Conservation (phyloP, 495 filamentous ascomycete genomes). For the Xylaria telfairii region DNA sequence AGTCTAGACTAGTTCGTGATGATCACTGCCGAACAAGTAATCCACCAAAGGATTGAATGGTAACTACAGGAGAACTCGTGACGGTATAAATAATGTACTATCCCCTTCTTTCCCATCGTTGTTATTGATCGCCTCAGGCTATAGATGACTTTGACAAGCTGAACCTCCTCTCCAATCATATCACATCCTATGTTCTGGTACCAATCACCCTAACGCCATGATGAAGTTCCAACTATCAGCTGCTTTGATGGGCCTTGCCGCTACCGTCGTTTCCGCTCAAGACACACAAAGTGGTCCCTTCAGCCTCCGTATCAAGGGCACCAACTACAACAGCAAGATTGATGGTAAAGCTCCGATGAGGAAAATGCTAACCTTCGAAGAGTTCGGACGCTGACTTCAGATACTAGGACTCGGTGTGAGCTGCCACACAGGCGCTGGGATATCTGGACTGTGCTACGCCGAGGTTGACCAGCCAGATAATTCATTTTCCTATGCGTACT, state of each 20-base stretch:
- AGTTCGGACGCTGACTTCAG: background rate
- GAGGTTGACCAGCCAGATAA: conserved; percentile 27
- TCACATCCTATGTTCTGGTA: background rate
- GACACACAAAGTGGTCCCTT: conserved; percentile 49
- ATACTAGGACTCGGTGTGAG: conserved; percentile 46
- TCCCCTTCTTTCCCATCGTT: background rate
- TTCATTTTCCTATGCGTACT: conserved; percentile 32
- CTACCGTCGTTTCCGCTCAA: conserved; percentile 44
- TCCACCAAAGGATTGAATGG: background rate
- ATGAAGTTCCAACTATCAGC: conserved; percentile 43
- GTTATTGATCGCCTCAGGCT: background rate
- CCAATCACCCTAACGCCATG: conserved; percentile 18
- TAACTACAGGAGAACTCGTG: background rate
- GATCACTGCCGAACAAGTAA: conserved; percentile 10
- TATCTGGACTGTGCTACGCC: conserved; percentile 57
- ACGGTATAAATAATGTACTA: background rate
- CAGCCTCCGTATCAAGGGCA: conserved; percentile 42
- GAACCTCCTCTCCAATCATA: background rate
- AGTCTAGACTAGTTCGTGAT: conserved; percentile 1
- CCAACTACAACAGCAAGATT: conserved; percentile 35
- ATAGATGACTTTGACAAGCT: background rate
- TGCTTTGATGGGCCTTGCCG: conserved; percentile 34
- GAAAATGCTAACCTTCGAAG: background rate
- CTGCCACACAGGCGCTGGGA: conserved; percentile 64
- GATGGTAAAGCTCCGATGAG: conserved; percentile 40